Percentiles rank a stretch among this genome's conserved stretches.
Evolutionary conservation across 257 asterid genomes (phyloP).

Genomic region (Solanum clarkiae): DNA sequence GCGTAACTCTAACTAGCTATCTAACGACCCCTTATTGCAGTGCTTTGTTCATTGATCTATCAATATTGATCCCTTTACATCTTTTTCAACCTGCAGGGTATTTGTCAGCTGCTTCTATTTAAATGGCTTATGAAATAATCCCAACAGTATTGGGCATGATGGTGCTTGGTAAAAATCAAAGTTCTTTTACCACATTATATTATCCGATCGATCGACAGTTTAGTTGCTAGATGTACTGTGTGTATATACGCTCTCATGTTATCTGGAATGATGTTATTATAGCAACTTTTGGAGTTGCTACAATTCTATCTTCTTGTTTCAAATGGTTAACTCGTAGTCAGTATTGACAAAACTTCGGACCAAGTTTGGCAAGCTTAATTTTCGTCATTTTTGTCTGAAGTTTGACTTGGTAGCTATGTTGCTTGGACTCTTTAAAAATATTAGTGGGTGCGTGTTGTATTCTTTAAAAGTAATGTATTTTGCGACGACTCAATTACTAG

Average conservation of each 20-base stretch:
- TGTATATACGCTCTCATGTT: not conserved
- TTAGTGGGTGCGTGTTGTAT: no score
- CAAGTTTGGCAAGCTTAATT: not conserved
- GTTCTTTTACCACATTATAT: not conserved
- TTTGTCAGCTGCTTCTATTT: not conserved
- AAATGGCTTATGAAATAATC: not conserved
- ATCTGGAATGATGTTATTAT: not conserved
- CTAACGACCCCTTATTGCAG: not conserved
- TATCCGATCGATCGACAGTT: not conserved
- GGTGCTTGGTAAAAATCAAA: not conserved
- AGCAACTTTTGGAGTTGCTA: no score
- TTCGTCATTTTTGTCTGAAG: no score
- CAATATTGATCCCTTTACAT: not conserved
- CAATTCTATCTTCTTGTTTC: not conserved
- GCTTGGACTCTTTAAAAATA: no score
- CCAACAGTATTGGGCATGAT: not conserved
- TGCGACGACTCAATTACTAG: no score
- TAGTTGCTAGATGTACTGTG: not conserved
- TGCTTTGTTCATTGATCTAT: not conserved
- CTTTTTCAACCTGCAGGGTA: not conserved
- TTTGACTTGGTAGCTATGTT: no score
- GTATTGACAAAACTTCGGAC: not conserved
- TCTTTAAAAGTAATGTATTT: no score
- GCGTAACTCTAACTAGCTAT: not conserved
- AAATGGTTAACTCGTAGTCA: not conserved